phyloP scores from a whole-genome alignment of 441 rosid genomes.

The Jatropha multifida region DNA sequence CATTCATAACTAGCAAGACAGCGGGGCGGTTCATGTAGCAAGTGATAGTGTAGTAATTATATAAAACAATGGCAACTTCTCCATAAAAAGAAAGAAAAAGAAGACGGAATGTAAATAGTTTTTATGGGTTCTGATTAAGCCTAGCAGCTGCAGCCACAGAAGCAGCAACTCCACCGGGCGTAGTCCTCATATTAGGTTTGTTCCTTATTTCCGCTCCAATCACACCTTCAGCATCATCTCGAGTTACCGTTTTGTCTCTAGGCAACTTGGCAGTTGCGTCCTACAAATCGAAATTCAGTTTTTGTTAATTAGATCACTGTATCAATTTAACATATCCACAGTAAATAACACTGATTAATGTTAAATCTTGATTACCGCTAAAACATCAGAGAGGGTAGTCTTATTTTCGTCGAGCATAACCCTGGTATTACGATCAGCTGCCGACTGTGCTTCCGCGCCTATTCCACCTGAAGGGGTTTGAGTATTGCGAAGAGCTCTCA shows the following conservation, averaged over 20 bases:
- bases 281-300: constrained; percentile 22
- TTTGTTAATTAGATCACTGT: not conserved
- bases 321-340: too few species aligned
- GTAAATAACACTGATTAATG: not conserved
- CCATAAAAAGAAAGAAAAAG: constrained; percentile 28
- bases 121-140: constrained; percentile 26
- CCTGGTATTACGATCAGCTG: constrained; percentile 36
- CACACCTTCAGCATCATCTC: constrained; percentile 53
- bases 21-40: too few species aligned
- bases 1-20: too few species aligned
- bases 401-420: constrained; percentile 28
- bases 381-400: constrained; percentile 42
- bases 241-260: constrained; percentile 41
- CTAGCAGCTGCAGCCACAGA: constrained; percentile 51
- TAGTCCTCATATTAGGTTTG: constrained; percentile 38
- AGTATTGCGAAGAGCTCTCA: constrained; percentile 37
- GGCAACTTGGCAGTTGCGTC: constrained; percentile 42
- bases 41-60: too few species aligned
- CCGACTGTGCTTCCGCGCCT: constrained; percentile 44
- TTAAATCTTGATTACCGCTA: constrained; percentile 30
- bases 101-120: constrained; percentile 33
- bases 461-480: constrained; percentile 38
- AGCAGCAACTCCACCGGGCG: constrained; percentile 59
- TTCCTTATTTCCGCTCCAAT: constrained; percentile 47
- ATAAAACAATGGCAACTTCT: too few species aligned